Conservation (phyloP, 306 rosid species). For the Dalbergia cochinchinensis region DNA sequence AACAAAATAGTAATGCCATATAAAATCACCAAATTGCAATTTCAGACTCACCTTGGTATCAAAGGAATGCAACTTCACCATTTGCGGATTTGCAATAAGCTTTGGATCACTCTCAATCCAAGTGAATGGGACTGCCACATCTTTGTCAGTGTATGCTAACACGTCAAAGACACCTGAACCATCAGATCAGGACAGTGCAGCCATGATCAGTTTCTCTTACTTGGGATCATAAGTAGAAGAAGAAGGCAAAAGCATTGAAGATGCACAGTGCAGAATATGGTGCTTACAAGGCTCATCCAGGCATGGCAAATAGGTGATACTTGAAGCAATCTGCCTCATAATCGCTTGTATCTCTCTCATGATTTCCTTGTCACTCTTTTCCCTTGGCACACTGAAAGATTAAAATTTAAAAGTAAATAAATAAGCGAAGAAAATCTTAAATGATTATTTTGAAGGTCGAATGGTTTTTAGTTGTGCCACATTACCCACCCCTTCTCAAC, state of each 20-base stretch:
- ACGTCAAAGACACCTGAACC: conserved; percentile 92
- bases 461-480: conserved; percentile 16
- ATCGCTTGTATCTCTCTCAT: conserved; percentile 99
- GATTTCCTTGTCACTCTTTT: conserved; percentile 97
- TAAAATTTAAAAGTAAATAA: neutral
- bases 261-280: conserved; percentile 1
- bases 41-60: conserved; percentile 85
- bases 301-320: conserved; percentile 98
- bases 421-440: neutral
- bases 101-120: conserved; percentile 99
- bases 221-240: neutral
- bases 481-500: conserved; percentile 94
- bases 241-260: neutral
- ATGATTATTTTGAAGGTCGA: neutral
- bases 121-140: conserved; percentile 93
- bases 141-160: conserved; percentile 95
- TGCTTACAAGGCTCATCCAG: conserved; percentile 89
- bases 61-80: conserved; percentile 98
- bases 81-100: conserved; percentile 93
- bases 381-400: conserved; percentile 73
- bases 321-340: conserved; percentile 98
- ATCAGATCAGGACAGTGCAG: neutral
- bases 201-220: conserved; percentile 2
- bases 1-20: neutral
- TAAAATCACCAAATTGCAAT: conserved; percentile 13